phyloP scores from a whole-genome alignment of 495 filamentous ascomycete species.

The Durotheca rogersii region DNA sequence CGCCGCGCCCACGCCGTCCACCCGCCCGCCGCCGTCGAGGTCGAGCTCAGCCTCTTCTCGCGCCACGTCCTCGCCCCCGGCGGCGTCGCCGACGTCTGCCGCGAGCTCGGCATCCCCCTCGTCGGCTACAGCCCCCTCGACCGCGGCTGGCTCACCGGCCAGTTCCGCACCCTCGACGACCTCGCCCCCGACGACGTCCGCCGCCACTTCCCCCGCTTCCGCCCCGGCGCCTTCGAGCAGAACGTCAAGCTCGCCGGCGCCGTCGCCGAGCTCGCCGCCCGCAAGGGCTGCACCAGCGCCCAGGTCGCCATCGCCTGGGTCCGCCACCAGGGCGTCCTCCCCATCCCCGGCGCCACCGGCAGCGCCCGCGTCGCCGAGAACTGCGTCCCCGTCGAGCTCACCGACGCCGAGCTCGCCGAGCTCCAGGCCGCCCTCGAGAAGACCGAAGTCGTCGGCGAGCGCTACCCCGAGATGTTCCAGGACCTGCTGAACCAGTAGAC shows the following conservation, averaged over 20 bases:
- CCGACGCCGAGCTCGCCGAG: slow-evolving; percentile 47
- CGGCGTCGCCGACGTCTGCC: slow-evolving; percentile 39
- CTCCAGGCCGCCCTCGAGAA: slow-evolving; percentile 41
- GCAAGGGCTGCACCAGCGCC: slow-evolving; percentile 45
- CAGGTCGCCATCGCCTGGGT: slow-evolving; percentile 60
- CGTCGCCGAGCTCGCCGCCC: slow-evolving; percentile 45
- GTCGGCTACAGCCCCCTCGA: slow-evolving; percentile 49
- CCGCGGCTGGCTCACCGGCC: slow-evolving; percentile 48
- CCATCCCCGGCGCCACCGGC: slow-evolving; percentile 57
- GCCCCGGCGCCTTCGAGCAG: slow-evolving; percentile 51
- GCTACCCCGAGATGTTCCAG: too few species aligned
- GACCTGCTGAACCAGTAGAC: too few species aligned
- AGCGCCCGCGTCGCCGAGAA: slow-evolving; percentile 59
- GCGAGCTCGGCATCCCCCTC: slow-evolving; percentile 49
- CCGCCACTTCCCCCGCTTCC: slow-evolving; percentile 45
- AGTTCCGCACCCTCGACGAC: slow-evolving; percentile 32
- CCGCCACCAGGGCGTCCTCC: slow-evolving; percentile 52
- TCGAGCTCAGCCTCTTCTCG: slow-evolving; percentile 46
- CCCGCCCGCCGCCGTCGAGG: slow-evolving; percentile 42
- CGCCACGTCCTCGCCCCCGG: slow-evolving; percentile 35
- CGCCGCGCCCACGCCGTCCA: slow-evolving; percentile 38
- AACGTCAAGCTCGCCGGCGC: slow-evolving; percentile 53
- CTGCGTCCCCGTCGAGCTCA: slow-evolving; percentile 47
- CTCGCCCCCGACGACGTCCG: slow-evolving; percentile 46
- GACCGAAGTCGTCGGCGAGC: slow-evolving; percentile 2